Conservation (phyloP, 2,329 filamentous ascomycete species). For the Lasiodiplodia sp. region DNA sequence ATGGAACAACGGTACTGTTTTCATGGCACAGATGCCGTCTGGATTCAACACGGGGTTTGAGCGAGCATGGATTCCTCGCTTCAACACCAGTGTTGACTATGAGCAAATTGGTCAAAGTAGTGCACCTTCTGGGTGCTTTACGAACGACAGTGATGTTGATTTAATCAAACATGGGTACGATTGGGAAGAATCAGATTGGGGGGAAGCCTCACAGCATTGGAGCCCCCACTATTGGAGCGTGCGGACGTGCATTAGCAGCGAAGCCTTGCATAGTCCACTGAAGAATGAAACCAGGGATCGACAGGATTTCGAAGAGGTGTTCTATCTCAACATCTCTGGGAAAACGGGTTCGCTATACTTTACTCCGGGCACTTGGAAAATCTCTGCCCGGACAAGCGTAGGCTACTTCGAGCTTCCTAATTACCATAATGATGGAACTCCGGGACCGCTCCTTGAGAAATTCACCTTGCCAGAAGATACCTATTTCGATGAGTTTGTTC, state of each 20-base stretch:
- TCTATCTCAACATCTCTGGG: slow-evolving; percentile 3
- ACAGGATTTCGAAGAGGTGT: slow-evolving; percentile 4
- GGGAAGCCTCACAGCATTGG: no score
- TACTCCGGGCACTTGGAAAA: not conserved
- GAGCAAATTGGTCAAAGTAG: not conserved
- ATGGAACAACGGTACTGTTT: not conserved
- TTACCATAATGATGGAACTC: not conserved
- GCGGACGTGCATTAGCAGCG: not conserved
- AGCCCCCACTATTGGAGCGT: not conserved
- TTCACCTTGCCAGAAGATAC: not conserved
- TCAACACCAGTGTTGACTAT: slow-evolving; percentile 4
- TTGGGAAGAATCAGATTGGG: not conserved
- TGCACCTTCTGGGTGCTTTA: not conserved
- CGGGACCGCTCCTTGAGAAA: not conserved
- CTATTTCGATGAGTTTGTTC: not conserved
- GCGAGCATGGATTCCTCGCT: not conserved
- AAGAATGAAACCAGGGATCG: slow-evolving; percentile 3
- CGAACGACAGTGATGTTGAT: no score
- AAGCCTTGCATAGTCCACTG: not conserved
- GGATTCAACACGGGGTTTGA: not conserved
- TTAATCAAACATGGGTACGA: not conserved
- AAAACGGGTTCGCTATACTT: fast-evolving
- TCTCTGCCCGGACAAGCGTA: not conserved
- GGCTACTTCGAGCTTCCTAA: slow-evolving; percentile 15
- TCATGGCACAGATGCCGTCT: not conserved